Percentiles rank a stretch among this genome's conserved stretches.
Conservation (phyloP, 2,329 filamentous ascomycete genomes). For the Macrophomina tecta region DNA sequence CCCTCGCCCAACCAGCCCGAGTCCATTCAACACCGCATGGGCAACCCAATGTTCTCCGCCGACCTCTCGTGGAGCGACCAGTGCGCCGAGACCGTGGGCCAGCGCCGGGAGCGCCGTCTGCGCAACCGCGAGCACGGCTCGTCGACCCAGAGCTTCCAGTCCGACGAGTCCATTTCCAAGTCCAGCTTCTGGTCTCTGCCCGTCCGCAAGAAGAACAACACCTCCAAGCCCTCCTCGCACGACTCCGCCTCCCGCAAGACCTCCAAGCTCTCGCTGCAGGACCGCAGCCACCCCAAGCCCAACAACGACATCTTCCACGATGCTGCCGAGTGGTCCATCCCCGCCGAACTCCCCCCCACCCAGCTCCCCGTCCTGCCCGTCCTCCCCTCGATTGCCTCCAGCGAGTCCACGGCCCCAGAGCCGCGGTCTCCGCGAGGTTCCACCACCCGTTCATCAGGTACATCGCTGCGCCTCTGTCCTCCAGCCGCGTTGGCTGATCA, state of each 20-base stretch:
- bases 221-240: constrained; percentile 3
- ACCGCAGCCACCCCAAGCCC: not conserved
- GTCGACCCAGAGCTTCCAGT: constrained; percentile 21
- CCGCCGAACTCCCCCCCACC: constrained; percentile 33
- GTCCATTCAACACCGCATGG: not conserved
- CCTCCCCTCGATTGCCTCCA: constrained; percentile 41
- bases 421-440: constrained; percentile 3
- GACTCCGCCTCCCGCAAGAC: constrained; percentile 7
- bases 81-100: constrained; percentile 45
- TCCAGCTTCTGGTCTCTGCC: constrained; percentile 24
- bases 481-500: not conserved
- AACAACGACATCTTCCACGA: not conserved
- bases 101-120: constrained; percentile 43
- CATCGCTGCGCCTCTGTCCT: not conserved
- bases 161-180: constrained; percentile 10
- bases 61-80: constrained; percentile 46
- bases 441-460: constrained; percentile 14
- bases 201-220: constrained; percentile 9
- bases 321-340: constrained; percentile 1
- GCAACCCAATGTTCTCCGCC: constrained; percentile 43
- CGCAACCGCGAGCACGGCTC: constrained; percentile 31
- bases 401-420: constrained; percentile 31
- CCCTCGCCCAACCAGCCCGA: not conserved
- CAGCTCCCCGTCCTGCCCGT: constrained; percentile 29
- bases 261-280: constrained; percentile 7